A percentile compares a stretch with the other conserved stretches of the same genome.
These are phyloP conservation scores for Aegilops bicornis DNA, from an alignment of 176 grass and related monocot genomes.

Conservation along the genomic window DNA sequence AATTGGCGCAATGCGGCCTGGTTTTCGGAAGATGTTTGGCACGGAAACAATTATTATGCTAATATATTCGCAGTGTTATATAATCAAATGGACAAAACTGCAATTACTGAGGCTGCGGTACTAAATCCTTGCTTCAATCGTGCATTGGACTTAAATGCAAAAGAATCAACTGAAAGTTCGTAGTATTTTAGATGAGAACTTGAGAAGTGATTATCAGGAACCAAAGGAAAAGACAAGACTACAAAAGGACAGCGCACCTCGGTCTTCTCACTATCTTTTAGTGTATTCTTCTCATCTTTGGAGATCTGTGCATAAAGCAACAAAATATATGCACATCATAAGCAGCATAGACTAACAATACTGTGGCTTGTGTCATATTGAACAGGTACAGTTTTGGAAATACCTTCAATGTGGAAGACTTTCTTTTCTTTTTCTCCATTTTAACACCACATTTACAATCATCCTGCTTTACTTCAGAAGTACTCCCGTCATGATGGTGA, in stretches of 20 bases:
- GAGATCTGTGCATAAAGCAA: conserved; percentile 40
- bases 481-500: conserved; percentile 47
- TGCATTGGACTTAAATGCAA: background rate
- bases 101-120: background rate
- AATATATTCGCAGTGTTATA: background rate
- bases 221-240: background rate
- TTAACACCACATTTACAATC: conserved; percentile 51
- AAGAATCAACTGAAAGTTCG: background rate
- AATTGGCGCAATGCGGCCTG: background rate
- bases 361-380: background rate
- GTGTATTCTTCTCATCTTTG: conserved; percentile 41
- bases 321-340: conserved; percentile 22
- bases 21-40: background rate
- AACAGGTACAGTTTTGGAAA: background rate
- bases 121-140: background rate
- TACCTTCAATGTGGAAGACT: conserved; percentile 68
- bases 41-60: background rate
- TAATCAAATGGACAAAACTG: background rate
- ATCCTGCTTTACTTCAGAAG: conserved; percentile 78
- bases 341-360: conserved; percentile 12
- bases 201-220: conserved; percentile 19
- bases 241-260: conserved; percentile 40
- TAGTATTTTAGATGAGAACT: background rate
- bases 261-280: conserved; percentile 51
- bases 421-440: conserved; percentile 76